Conservation (phyloP, 805 yeast genomes). For the Candida koratica region DNA sequence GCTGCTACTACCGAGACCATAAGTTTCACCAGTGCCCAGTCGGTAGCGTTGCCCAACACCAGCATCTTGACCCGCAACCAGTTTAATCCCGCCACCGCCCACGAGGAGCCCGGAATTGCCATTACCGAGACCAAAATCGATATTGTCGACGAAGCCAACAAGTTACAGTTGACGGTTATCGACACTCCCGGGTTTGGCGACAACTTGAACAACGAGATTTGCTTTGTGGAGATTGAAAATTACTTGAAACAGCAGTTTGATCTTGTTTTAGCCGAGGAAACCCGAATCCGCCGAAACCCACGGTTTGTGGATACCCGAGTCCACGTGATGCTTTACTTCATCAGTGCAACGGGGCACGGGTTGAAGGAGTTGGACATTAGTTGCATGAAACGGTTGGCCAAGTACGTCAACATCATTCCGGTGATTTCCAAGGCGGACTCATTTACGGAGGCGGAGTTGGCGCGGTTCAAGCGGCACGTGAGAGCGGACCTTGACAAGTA, state of each 20-base stretch:
- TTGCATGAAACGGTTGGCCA: conserved; percentile 64
- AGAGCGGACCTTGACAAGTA: conserved; percentile 59
- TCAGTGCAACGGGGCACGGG: conserved; percentile 78
- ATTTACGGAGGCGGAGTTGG: conserved; percentile 63
- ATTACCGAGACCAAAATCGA: conserved; percentile 65
- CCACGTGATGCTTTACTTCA: conserved; percentile 73
- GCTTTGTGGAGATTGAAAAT: conserved; percentile 61
- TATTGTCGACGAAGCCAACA: conserved; percentile 56
- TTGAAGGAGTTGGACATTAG: conserved; percentile 70
- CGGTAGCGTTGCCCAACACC: conserved; percentile 52
- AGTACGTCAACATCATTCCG: conserved; percentile 79
- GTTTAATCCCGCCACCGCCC: conserved; percentile 58
- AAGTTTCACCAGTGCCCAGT: conserved; percentile 54
- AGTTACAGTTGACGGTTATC: conserved; percentile 54
- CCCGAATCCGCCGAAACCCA: conserved; percentile 82
- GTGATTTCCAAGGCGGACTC: conserved; percentile 79
- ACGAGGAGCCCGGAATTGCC: conserved; percentile 71
- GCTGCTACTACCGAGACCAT: conserved; percentile 45
- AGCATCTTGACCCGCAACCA: conserved; percentile 50
- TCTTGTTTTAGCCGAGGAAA: conserved; percentile 77
- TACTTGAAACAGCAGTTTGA: conserved; percentile 77
- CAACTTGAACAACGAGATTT: conserved; percentile 63
- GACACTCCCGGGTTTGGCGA: conserved; percentile 81
- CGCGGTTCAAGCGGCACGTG: conserved; percentile 56
- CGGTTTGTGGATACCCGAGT: conserved; percentile 74